phyloP scores from a whole-genome alignment of 495 filamentous ascomycete genomes.

The Parathielavia hyrcaniae region DNA sequence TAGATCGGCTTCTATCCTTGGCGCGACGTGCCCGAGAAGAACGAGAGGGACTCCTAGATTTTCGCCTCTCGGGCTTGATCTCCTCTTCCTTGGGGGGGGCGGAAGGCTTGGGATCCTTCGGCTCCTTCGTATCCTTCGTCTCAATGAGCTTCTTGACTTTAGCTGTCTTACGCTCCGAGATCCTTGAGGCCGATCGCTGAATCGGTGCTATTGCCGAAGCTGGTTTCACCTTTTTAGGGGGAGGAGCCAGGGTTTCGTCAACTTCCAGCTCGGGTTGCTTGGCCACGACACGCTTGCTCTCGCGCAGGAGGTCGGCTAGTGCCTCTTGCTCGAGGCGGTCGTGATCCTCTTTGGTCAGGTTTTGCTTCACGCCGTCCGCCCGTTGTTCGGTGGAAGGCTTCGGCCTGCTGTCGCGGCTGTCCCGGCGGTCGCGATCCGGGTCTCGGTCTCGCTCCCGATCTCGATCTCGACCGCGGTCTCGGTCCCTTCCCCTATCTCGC shows the following conservation, averaged over 20 bases:
- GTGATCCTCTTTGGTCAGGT: constrained; percentile 50
- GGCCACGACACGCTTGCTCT: constrained; percentile 43
- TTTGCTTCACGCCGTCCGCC: constrained; percentile 39
- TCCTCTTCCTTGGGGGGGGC: constrained; percentile 24
- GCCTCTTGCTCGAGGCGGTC: constrained; percentile 51
- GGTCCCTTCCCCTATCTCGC: constrained; percentile 32
- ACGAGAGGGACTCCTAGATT: constrained; percentile 32
- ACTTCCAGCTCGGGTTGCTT: constrained; percentile 49
- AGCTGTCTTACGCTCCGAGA: constrained; percentile 25
- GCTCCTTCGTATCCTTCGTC: constrained; percentile 24
- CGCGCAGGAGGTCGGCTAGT: constrained; percentile 48
- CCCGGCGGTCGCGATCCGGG: constrained; percentile 35
- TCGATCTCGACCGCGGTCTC: constrained; percentile 20
- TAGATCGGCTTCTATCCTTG: constrained; percentile 27
- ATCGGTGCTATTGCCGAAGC: constrained; percentile 53
- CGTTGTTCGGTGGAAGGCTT: constrained; percentile 21
- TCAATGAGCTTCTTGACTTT: constrained; percentile 14
- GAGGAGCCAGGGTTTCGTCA: constrained; percentile 48
- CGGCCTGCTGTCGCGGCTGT: constrained; percentile 21
- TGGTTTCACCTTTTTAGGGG: constrained; percentile 45
- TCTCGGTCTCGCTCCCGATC: constrained; percentile 27
- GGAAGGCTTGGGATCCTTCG: constrained; percentile 20
- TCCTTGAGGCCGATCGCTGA: constrained; percentile 41
- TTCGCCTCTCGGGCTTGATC: constrained; percentile 30
- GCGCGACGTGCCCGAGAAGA: constrained; percentile 29